A percentile compares a stretch with the other conserved stretches of the same genome.
Conservation (phyloP, 1,284 basidiomycete genomes). For the Rhodotorula sp. region DNA sequence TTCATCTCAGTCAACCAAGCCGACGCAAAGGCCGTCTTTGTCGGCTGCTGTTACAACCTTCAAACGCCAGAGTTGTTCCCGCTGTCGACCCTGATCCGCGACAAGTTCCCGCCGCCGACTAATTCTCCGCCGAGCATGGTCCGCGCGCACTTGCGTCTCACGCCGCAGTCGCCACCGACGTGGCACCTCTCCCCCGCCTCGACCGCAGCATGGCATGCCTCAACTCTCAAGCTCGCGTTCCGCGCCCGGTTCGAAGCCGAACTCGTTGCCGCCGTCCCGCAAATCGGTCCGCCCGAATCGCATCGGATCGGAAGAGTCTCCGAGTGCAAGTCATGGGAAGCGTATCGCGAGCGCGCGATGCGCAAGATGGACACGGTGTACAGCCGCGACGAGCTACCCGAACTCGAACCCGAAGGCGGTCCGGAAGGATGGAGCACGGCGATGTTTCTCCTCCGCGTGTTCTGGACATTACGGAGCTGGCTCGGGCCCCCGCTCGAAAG, state of each 20-base stretch:
- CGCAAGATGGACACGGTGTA: constrained; percentile 2
- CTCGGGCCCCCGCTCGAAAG: constrained; percentile 31
- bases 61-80: constrained; percentile 28
- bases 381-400: neutral
- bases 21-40: constrained; percentile 12
- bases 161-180: constrained; percentile 34
- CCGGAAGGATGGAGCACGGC: constrained; percentile 15
- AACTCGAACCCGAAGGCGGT: constrained; percentile 3
- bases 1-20: constrained; percentile 12
- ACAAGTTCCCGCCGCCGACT: neutral
- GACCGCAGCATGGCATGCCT: constrained; percentile 8
- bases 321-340: constrained; percentile 10
- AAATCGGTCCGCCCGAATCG: constrained; percentile 5
- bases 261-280: constrained; percentile 5
- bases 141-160: constrained; percentile 33
- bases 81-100: constrained; percentile 1
- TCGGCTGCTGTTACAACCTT: constrained; percentile 42
- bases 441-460: constrained; percentile 26
- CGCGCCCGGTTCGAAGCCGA: constrained; percentile 36
- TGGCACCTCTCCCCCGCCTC: constrained; percentile 22
- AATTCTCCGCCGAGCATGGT: neutral
- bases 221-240: constrained; percentile 32
- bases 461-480: constrained; percentile 36
- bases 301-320: constrained; percentile 30
- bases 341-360: constrained; percentile 28